Evolutionary conservation across 2,329 filamentous ascomycete genomes (phyloP), one percentile per base, ranked within the genome.

Genomic region (Monosporascus sp.): DNA sequence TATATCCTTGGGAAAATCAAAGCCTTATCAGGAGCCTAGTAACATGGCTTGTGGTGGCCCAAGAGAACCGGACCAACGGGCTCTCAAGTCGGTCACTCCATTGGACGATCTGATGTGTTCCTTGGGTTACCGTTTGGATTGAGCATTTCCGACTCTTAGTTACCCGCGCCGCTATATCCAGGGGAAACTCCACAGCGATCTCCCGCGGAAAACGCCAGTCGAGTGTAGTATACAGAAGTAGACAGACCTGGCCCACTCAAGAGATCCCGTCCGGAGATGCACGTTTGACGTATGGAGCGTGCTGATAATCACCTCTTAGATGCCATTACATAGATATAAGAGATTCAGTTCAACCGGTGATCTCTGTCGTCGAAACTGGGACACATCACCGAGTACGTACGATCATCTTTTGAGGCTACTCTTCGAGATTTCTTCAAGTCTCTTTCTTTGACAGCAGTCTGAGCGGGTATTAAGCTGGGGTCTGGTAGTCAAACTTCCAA

Each of bases 251-350:
- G 54, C 57, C 59, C 57, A 60, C 55, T 47, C 9, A 50, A 54
- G 52, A 54, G 52, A 48, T 53, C 47, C 25, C 44, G 42, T 56
- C 60, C 62, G 62, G 62, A 64, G 57, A 64, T 64, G 56, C 62
- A 58, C 48, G 57, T 46, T 60, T 18, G 31, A 46, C 20, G 20
- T 25, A 27, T 36, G 20, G 20, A 22, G 20, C 34, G 5, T 37
- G 25, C 5, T 18, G 42, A 7, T 3, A 6, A 1, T 15, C 9
- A 5, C 8, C 9, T 27, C 15, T 17, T 14, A 11, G 24, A 48
- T 6, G 14, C 6, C 27, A 37, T 39, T 5, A 11, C 27, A 38
- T 51, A 6, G 49, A 51, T 54, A 59, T 53, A 59, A 54, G 57
- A 52, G 50, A 47, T 42, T 20, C 8, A 39, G 7, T 49, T 11